Percentiles rank a stretch among this genome's conserved stretches.
phyloP scores from a whole-genome alignment of 1,139 yeast species.

The Kazachstania sp. region DNA sequence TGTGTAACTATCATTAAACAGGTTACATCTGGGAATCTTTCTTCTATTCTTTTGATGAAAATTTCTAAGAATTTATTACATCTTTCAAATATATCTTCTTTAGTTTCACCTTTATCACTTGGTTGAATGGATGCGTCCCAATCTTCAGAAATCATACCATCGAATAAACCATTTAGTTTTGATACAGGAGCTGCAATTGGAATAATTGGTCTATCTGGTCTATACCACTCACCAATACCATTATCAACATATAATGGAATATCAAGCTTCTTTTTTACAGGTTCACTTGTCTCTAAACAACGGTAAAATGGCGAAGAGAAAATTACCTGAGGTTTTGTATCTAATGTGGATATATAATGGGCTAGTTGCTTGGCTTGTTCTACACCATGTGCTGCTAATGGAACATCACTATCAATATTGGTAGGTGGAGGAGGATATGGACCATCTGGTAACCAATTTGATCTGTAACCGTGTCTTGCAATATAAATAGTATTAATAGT shows the following conservation, averaged over 20 bases:
- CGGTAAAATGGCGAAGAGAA: slow-evolving; percentile 83
- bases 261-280: slow-evolving; percentile 48
- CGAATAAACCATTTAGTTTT: slow-evolving; percentile 44
- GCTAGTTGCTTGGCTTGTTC: slow-evolving; percentile 74
- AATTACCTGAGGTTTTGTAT: slow-evolving; percentile 51
- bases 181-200: slow-evolving; percentile 55
- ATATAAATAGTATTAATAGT: slow-evolving; percentile 34
- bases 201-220: slow-evolving; percentile 43
- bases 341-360: slow-evolving; percentile 37
- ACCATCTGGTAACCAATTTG: slow-evolving; percentile 69
- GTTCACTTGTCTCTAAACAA: slow-evolving; percentile 76
- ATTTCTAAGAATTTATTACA: slow-evolving; percentile 42
- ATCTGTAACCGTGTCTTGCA: slow-evolving; percentile 65
- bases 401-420: slow-evolving; percentile 76
- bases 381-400: slow-evolving; percentile 69
- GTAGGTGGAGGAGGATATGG: slow-evolving; percentile 76
- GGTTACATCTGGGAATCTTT: slow-evolving; percentile 46
- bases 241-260: slow-evolving; percentile 56
- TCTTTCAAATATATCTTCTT: slow-evolving; percentile 52
- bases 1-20: slow-evolving; percentile 61
- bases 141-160: slow-evolving; percentile 36
- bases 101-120: slow-evolving; percentile 58
- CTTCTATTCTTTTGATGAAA: slow-evolving; percentile 47
- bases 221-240: slow-evolving; percentile 78
- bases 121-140: slow-evolving; percentile 48